phyloP scores from a whole-genome alignment of 805 yeast genomes.

The Candida easanensis region DNA sequence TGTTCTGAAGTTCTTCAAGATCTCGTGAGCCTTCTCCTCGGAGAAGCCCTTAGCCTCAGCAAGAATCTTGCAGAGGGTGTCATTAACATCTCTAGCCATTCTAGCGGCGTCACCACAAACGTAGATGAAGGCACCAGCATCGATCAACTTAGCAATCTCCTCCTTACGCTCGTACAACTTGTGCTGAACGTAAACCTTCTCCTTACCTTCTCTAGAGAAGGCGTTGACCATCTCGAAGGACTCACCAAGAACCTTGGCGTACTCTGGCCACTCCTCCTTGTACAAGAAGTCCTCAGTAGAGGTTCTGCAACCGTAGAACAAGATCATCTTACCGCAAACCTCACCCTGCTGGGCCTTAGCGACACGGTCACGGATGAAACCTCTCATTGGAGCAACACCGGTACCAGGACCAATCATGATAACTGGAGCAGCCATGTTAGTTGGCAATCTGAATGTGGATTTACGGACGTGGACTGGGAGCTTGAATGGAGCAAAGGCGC shows the following conservation, averaged over 20 bases:
- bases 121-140: constrained; percentile 83
- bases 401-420: constrained; percentile 98
- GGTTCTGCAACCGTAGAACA: constrained; percentile 87
- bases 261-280: constrained; percentile 84
- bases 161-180: constrained; percentile 52
- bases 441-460: constrained; percentile 90
- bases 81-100: constrained; percentile 94
- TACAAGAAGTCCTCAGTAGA: constrained; percentile 80
- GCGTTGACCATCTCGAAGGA: constrained; percentile 76
- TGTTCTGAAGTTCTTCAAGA: constrained; percentile 74
- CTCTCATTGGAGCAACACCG: constrained; percentile 98
- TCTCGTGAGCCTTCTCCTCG: constrained; percentile 67
- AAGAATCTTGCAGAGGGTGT: constrained; percentile 61
- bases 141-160: constrained; percentile 41
- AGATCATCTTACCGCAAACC: constrained; percentile 64
- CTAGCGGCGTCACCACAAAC: constrained; percentile 96
- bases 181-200: constrained; percentile 82
- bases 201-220: constrained; percentile 72
- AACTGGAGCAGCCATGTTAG: constrained; percentile 77
- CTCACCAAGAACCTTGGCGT: constrained; percentile 51
- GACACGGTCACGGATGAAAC: constrained; percentile 87
- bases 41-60: constrained; percentile 59
- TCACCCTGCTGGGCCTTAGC: constrained; percentile 44
- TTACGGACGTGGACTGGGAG: constrained; percentile 92
- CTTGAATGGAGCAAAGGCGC: constrained; percentile 42